These are phyloP conservation scores for Microdochium paspali DNA, from an alignment of 2,329 filamentous ascomycete genomes.

Conservation along the genomic window DNA sequence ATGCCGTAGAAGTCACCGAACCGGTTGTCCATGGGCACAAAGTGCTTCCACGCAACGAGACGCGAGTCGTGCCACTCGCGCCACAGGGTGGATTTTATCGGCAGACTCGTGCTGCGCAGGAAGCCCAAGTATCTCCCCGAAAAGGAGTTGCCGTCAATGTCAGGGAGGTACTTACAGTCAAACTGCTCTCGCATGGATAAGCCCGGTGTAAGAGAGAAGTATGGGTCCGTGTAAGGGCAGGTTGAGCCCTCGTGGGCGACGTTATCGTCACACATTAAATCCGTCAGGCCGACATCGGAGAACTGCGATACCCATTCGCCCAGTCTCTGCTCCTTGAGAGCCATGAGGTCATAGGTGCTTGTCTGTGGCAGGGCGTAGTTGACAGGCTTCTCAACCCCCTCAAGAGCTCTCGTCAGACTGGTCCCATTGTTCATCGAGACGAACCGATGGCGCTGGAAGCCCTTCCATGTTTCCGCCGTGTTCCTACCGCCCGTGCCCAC, in stretches of 20 bases:
- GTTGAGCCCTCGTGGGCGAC: conserved; percentile 19
- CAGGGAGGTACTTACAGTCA: conserved; percentile 58
- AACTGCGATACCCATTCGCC: conserved; percentile 38
- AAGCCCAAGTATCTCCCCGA: conserved; percentile 62
- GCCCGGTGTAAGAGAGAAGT: conserved; percentile 29
- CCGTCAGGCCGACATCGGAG: conserved; percentile 42
- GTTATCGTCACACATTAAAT: conserved; percentile 38
- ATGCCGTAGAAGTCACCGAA: conserved; percentile 65
- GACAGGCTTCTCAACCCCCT: conserved; percentile 26
- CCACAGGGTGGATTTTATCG: conserved; percentile 71
- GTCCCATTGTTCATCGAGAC: conserved; percentile 64
- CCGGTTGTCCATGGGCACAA: conserved; percentile 68
- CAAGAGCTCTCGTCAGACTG: conserved; percentile 39
- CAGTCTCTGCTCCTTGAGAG: conserved; percentile 32
- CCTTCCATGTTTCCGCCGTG: conserved; percentile 52
- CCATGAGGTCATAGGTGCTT: conserved; percentile 34
- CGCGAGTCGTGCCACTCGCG: conserved; percentile 73
- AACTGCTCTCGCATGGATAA: conserved; percentile 44
- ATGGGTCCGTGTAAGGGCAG: conserved; percentile 39
- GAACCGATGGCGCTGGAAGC: conserved; percentile 69
- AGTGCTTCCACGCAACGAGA: conserved; percentile 70
- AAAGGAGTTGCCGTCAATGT: conserved; percentile 69
- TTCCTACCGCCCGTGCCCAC: conserved; percentile 58
- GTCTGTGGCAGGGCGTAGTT: conserved; percentile 45
- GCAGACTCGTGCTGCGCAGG: conserved; percentile 57